A percentile compares a stretch with the other conserved stretches of the same genome.
These are phyloP conservation scores for Hypoxylon sp. DNA, from an alignment of 2,329 filamentous ascomycete genomes.

Conservation along the genomic window DNA sequence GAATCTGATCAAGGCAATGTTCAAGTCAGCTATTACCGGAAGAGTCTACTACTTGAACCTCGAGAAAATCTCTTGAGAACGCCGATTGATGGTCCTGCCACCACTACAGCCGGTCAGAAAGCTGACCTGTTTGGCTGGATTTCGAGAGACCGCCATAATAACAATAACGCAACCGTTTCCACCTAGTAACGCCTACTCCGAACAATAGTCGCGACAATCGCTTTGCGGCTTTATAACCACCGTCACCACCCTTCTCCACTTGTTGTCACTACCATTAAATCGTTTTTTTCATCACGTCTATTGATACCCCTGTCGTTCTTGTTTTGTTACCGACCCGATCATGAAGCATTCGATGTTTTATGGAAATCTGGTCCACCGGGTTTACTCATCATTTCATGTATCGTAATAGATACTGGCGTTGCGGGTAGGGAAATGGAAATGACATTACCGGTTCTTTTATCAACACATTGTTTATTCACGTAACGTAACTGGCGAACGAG, in stretches of 20 bases:
- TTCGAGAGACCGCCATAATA: conserved; percentile 61
- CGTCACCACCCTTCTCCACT: conserved; percentile 7
- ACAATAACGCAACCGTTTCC: conserved; percentile 46
- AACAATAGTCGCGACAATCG: not conserved
- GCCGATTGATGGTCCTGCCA: conserved; percentile 52
- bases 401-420: conserved; percentile 48
- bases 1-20: conserved; percentile 69
- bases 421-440: conserved; percentile 36
- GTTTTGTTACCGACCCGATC: conserved; percentile 44
- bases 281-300: conserved; percentile 49
- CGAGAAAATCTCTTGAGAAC: conserved; percentile 65
- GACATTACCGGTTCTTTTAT: conserved; percentile 42
- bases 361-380: conserved; percentile 38
- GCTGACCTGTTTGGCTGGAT: conserved; percentile 68
- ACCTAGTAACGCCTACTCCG: conserved; percentile 37
- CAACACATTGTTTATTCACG: conserved; percentile 43
- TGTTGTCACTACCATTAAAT: conserved; percentile 13
- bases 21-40: conserved; percentile 80
- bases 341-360: conserved; percentile 52
- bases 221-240: conserved; percentile 7
- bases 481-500: conserved; percentile 19
- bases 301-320: conserved; percentile 54
- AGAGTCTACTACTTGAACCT: conserved; percentile 87
- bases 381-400: conserved; percentile 47
- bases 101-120: conserved; percentile 51